Conservation (phyloP, 352 stramenopile genomes). For the Phytophthora pinifolia region DNA sequence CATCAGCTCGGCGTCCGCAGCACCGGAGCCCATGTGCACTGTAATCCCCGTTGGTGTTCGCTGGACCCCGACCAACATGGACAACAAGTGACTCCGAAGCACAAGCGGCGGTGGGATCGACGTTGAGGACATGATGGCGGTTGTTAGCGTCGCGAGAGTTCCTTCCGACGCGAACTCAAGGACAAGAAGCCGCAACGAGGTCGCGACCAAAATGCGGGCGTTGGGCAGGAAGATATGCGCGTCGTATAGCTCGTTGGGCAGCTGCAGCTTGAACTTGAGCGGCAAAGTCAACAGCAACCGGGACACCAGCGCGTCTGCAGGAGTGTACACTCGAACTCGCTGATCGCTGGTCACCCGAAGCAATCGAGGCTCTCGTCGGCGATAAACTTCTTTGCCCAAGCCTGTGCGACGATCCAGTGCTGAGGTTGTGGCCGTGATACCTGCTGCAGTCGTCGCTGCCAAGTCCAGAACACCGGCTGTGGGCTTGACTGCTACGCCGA, state of each 20-base stretch:
- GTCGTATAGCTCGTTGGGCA: constrained; percentile 80
- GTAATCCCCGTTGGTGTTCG: constrained; percentile 25
- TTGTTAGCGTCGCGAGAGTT: constrained; percentile 32
- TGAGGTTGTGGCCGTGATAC: constrained; percentile 84
- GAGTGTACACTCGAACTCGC: constrained; percentile 75
- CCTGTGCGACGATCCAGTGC: constrained; percentile 74
- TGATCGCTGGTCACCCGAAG: constrained; percentile 73
- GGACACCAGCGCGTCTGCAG: constrained; percentile 66
- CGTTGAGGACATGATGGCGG: constrained; percentile 34
- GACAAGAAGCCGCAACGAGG: constrained; percentile 69
- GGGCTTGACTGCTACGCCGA: constrained; percentile 89
- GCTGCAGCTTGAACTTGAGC: constrained; percentile 41
- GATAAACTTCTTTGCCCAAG: constrained; percentile 43
- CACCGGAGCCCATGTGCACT: constrained; percentile 22
- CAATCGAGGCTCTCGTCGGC: constrained; percentile 63
- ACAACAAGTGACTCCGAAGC: constrained; percentile 31
- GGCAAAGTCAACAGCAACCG: constrained; percentile 63
- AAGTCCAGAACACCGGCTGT: constrained; percentile 85
- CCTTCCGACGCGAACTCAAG: constrained; percentile 32
- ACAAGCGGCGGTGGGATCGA: constrained; percentile 31
- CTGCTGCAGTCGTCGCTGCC: constrained; percentile 71
- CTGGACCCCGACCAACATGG: constrained; percentile 27
- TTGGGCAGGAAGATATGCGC: constrained; percentile 68
- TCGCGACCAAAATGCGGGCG: constrained; percentile 68
- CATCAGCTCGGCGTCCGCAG: constrained; percentile 13